Base-by-base conservation (phyloP, 768 basidiomycete species). In the Leccinum variicolor region DNA sequence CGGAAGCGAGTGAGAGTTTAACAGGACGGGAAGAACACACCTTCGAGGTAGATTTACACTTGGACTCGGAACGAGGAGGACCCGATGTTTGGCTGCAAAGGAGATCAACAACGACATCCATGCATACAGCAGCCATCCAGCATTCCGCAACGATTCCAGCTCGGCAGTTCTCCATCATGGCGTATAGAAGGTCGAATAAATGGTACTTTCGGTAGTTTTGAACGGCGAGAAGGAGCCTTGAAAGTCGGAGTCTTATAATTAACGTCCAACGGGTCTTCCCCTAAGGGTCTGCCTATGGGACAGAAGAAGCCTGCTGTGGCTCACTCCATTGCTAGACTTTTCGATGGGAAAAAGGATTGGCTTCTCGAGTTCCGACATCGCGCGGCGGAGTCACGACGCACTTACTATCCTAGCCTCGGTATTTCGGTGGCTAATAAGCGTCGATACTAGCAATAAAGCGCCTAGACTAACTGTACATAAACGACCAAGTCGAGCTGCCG, bases 251-350 rank as follows among this genome's bases (percentile, higher is more conserved):
- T 69, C 69, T 75, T 71, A 74, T 23, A 3, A 23, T n/a, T n/a
- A n/a, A 75, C 70, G 70, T 73, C 74, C 74, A 67, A 66, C 67
- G 58, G 62, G 69, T 64, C 69, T 23, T 23, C 23, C 23, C 23
- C 23, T 23, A 23, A 23, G 23, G 23, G 23, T 3, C 23, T 23
- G 23, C 23, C 23, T 23, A 23, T 3, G 23, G 3, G 23, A 23
- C 23, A 23, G 23, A 23, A 23, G 23, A 23, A 28, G 28, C 8
- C 28, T 28, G 28, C 28, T 9, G 28, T 28, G 33, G 13, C 13
- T 33, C 33, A 33, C 13, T 33, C 33, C 33, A 33, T 33, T 6
- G 33, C 31, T 33, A 33, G 33, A 33, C 33, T 33, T 2, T 33
- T 33, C 33, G 33, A 33, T 33, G 33, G 5, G 33, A 33, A 33